Conservation (phyloP, 148 eudicot genomes). For the Dysphania ambrosioides region DNA sequence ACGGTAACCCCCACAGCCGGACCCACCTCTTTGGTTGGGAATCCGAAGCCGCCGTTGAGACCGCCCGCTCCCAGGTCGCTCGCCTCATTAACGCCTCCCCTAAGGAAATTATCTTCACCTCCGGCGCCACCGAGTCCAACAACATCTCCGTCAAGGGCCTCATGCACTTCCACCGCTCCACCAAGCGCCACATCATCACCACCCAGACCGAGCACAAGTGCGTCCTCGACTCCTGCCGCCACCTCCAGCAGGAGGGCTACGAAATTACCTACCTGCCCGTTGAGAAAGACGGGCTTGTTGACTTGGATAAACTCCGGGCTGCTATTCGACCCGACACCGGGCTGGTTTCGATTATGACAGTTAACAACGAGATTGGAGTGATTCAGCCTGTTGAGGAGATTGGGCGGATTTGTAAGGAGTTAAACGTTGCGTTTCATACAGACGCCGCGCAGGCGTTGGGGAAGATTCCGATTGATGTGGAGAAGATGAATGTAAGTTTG, state of each 20-base stretch:
- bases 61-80: slow-evolving; percentile 59
- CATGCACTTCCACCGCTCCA: slow-evolving; percentile 61
- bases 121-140: slow-evolving; percentile 88
- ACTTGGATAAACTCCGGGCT: slow-evolving; percentile 43
- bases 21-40: slow-evolving; percentile 98
- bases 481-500: slow-evolving; percentile 76
- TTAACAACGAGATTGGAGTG: slow-evolving; percentile 87
- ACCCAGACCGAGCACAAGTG: slow-evolving; percentile 99
- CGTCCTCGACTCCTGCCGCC: slow-evolving; percentile 86
- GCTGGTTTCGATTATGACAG: slow-evolving; percentile 74
- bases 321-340: slow-evolving; percentile 78
- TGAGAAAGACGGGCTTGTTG: slow-evolving; percentile 55
- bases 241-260: slow-evolving; percentile 82
- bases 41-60: slow-evolving; percentile 73
- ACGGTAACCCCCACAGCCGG: slow-evolving; percentile 88
- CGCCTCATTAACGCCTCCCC: slow-evolving; percentile 64
- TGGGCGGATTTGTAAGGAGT: slow-evolving; percentile 70
- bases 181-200: slow-evolving; percentile 77
- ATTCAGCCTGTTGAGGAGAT: slow-evolving; percentile 87
- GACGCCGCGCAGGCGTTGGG: slow-evolving; percentile 95
- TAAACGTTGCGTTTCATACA: slow-evolving; percentile 63
- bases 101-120: slow-evolving; percentile 78
- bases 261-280: slow-evolving; percentile 84
- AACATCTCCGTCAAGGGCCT: slow-evolving; percentile 82
- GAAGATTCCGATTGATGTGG: slow-evolving; percentile 76